Base-by-base conservation (phyloP, 805 yeast species). In the Zygoascus ofunaensis region DNA sequence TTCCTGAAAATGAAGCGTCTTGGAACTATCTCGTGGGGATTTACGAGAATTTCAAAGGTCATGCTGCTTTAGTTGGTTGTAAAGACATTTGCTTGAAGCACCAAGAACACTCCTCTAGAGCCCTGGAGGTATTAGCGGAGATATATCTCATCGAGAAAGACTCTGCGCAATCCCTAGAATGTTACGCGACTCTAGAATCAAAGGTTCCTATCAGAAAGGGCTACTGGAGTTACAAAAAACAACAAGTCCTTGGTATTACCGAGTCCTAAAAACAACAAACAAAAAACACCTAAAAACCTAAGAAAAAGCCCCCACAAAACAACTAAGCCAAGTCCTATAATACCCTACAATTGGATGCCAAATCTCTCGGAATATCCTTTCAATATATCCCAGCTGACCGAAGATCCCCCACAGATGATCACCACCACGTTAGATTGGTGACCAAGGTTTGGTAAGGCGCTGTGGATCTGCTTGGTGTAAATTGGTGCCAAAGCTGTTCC, bases 1-100 rank as follows among this genome's bases (percentile, higher is more conserved):
- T 87, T 1, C 94, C 96, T 0, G 86, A 83, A 37, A 90, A 92
- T 58, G 79, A 82, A 37, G 79, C 94, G 4, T 66, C 83, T 0
- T 90, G 97, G 98, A 81, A 82, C 55, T 92, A 90, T 58, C 60
- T 87, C 15, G 57, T 61, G 5, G 95, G 90, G 1, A 52, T 85
- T 0, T 70, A 71, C 53, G 62, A 64, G 14, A 45, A 51, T 26
- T 50, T 46, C 21, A 44, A 50, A 3, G 50, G 53, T 36, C 32
- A 24, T 4, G 30, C 30, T 26, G 30, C 7, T 8, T 26, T 26
- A 12, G 30, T 26, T 26, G 12, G 10, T 26, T 26, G 7, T 7
- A 37, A 37, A 26, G 61, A 63, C 19, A 51, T 76, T 5, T 75
- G 78, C 22, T 35, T 50, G 33, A 17, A 42, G 39, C 44, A 43